A percentile compares a stretch with the other conserved stretches of the same genome.
Evolutionary conservation across 345 rosid genomes (phyloP).

Genomic region (Eucalyptus erythrocorys): DNA sequence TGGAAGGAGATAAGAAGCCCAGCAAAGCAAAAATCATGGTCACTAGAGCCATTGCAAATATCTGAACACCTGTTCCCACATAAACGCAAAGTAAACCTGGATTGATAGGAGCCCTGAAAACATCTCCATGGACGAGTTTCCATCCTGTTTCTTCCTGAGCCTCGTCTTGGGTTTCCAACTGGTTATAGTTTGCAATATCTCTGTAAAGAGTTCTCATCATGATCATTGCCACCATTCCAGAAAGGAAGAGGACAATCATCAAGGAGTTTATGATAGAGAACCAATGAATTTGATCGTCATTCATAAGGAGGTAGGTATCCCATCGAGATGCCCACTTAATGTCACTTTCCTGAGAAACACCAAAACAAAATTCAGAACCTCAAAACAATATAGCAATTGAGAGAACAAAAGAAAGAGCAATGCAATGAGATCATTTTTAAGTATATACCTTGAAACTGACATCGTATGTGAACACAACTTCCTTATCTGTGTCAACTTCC

Average conservation of each 20-base stretch:
- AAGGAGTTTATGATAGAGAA: slow-evolving; percentile 93
- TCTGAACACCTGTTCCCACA: slow-evolving; percentile 92
- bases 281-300: slow-evolving; percentile 98
- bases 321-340: slow-evolving; percentile 99
- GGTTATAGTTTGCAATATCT: slow-evolving; percentile 94
- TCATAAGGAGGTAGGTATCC: slow-evolving; percentile 97
- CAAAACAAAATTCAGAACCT: neutral
- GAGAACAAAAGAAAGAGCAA: neutral
- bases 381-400: neutral
- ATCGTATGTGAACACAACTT: slow-evolving; percentile 86
- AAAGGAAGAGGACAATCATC: slow-evolving; percentile 94
- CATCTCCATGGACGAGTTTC: slow-evolving; percentile 98
- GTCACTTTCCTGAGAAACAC: slow-evolving; percentile 55
- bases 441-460: slow-evolving; percentile 68
- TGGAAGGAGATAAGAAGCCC: slow-evolving; percentile 93
- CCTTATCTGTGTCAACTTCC: slow-evolving; percentile 66
- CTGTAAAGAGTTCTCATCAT: slow-evolving; percentile 95
- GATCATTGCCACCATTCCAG: slow-evolving; percentile 99
- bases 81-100: slow-evolving; percentile 83
- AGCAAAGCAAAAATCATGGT: slow-evolving; percentile 94
- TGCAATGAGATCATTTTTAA: neutral
- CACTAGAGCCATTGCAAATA: slow-evolving; percentile 86
- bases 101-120: slow-evolving; percentile 79
- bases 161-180: slow-evolving; percentile 96
- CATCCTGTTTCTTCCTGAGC: slow-evolving; percentile 98